Conservation (phyloP, 257 asterid species). For the Forsythia viridissima region DNA sequence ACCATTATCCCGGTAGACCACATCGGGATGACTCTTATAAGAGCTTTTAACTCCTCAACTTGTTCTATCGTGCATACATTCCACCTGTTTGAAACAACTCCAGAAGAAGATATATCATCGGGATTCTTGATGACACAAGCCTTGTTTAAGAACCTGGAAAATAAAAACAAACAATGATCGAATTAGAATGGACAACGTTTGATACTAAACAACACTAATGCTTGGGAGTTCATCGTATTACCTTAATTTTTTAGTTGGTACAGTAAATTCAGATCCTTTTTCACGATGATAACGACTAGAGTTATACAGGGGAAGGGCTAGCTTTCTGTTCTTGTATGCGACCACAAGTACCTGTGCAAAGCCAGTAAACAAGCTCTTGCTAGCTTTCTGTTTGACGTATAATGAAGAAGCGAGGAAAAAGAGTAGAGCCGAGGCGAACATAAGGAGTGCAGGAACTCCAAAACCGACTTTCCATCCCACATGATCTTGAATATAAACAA, state of each 20-base stretch:
- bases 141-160: slow-evolving; percentile 59
- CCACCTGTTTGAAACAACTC: slow-evolving; percentile 47
- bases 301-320: slow-evolving; percentile 27
- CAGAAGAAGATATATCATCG: slow-evolving; percentile 37
- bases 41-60: slow-evolving; percentile 68
- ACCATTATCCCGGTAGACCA: slow-evolving; percentile 77
- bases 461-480: slow-evolving; percentile 68
- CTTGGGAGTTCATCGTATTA: slow-evolving; percentile 1
- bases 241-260: slow-evolving; percentile 59
- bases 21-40: slow-evolving; percentile 54
- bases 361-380: slow-evolving; percentile 44
- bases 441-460: slow-evolving; percentile 58
- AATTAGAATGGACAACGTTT: background rate
- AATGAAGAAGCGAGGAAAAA: slow-evolving; percentile 51
- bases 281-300: slow-evolving; percentile 38
- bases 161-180: background rate
- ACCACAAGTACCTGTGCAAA: slow-evolving; percentile 47
- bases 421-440: slow-evolving; percentile 50
- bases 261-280: slow-evolving; percentile 38
- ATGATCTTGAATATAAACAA: slow-evolving; percentile 69
- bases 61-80: slow-evolving; percentile 55
- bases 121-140: slow-evolving; percentile 63
- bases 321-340: slow-evolving; percentile 47
- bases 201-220: background rate
- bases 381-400: slow-evolving; percentile 40